A percentile compares a stretch with the other conserved stretches of the same genome.
Evolutionary conservation across 2,329 filamentous ascomycete species (phyloP).

Genomic region (Beauveria pseudobassiana): DNA sequence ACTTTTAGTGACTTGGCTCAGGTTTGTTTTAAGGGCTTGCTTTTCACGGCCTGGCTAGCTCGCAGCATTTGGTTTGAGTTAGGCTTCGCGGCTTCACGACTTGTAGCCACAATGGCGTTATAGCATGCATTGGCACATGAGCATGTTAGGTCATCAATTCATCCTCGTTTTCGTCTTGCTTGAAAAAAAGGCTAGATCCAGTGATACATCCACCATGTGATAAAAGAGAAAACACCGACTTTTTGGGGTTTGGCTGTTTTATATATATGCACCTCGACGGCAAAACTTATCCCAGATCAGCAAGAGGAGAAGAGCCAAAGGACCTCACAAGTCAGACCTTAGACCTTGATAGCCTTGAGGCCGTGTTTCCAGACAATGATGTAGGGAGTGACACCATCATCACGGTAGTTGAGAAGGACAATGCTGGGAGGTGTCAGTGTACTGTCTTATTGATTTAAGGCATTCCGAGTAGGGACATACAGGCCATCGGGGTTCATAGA

Average conservation of each 20-base stretch:
- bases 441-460: background rate
- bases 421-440: conserved; percentile 47
- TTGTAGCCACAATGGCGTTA: background rate
- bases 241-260: background rate
- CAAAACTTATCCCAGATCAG: background rate
- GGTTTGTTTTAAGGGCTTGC: too few species aligned
- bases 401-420: conserved; percentile 92
- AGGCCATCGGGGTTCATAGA: conserved; percentile 91
- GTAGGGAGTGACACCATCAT: conserved; percentile 87
- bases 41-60: background rate
- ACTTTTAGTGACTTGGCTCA: conserved; percentile 26
- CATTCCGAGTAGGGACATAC: conserved; percentile 44
- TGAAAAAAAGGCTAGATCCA: conserved; percentile 1
- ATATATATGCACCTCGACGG: background rate
- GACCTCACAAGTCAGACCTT: conserved; percentile 31
- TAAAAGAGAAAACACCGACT: background rate
- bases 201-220: conserved; percentile 1
- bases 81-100: background rate
- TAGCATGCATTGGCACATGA: background rate
- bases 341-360: conserved; percentile 84
- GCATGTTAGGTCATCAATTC: conserved; percentile 8
- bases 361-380: conserved; percentile 95
- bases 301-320: background rate
- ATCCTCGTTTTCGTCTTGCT: background rate
- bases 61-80: background rate